phyloP scores from a whole-genome alignment of 2,329 filamentous ascomycete species.

The Ascosphaera apis region DNA sequence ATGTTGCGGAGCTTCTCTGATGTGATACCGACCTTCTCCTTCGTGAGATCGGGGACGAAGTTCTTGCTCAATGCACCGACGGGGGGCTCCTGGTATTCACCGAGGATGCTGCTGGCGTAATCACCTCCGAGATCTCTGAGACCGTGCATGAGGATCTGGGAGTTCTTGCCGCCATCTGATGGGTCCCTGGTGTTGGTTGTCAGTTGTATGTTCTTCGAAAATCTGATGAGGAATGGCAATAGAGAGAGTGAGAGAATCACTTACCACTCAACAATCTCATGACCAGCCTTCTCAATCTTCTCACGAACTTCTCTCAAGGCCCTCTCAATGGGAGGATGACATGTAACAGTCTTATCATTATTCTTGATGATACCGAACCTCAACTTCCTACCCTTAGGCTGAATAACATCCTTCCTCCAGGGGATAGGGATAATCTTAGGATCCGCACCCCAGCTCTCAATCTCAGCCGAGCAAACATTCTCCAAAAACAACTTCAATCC shows the following conservation, averaged over 20 bases:
- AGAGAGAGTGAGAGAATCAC: conserved; percentile 1
- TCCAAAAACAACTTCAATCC: conserved; percentile 15
- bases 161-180: not conserved
- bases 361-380: conserved; percentile 16
- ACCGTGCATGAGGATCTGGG: conserved; percentile 1
- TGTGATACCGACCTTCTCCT: conserved; percentile 5
- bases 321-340: conserved; percentile 17
- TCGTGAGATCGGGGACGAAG: conserved; percentile 1
- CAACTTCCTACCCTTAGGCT: conserved; percentile 15
- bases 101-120: conserved; percentile 8
- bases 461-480: conserved; percentile 12
- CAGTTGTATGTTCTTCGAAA: not conserved
- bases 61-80: conserved; percentile 6
- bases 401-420: conserved; percentile 14
- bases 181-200: conserved; percentile 1
- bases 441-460: conserved; percentile 16
- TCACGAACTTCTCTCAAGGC: conserved; percentile 13
- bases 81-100: conserved; percentile 10
- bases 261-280: conserved; percentile 15
- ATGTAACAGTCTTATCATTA: conserved; percentile 14
- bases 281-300: conserved; percentile 14
- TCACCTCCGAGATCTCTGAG: conserved; percentile 8
- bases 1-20: conserved; percentile 11
- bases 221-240: not conserved
- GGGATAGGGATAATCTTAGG: conserved; percentile 18